Conservation (phyloP, 179 eudicot species). For the Beta corolliflora region DNA sequence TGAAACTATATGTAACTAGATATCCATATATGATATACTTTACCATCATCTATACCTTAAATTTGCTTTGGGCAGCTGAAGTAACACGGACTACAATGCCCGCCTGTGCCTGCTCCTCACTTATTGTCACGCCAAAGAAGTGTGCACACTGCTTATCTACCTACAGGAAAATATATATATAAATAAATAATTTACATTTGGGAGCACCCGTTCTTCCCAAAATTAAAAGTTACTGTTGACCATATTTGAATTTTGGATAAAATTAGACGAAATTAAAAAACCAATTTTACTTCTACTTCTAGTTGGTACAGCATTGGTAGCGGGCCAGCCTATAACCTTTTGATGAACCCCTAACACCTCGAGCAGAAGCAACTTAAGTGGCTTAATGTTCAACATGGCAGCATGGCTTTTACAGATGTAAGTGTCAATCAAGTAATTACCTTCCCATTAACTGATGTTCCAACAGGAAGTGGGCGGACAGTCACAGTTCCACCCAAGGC, state of each 20-base stretch:
- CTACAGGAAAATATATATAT: slow-evolving; percentile 38
- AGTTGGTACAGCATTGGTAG: not conserved
- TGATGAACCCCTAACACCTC: not conserved
- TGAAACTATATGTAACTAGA: slow-evolving; percentile 6
- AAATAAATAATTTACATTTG: not conserved
- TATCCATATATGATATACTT: not conserved
- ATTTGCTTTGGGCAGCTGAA: slow-evolving; percentile 97
- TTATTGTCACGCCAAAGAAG: slow-evolving; percentile 92
- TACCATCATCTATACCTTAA: slow-evolving; percentile 58
- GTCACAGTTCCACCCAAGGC: slow-evolving; percentile 94
- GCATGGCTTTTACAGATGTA: not conserved
- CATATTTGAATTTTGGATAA: not conserved
- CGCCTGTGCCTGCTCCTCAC: slow-evolving; percentile 84
- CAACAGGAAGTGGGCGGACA: slow-evolving; percentile 86
- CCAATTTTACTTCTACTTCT: not conserved
- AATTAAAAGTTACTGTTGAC: not conserved
- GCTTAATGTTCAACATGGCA: not conserved
- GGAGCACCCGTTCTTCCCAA: not conserved
- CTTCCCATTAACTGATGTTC: slow-evolving; percentile 97
- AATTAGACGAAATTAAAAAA: not conserved
- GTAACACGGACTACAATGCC: slow-evolving; percentile 94
- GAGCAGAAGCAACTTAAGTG: not conserved
- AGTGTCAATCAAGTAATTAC: slow-evolving; percentile 37
- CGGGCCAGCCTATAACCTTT: not conserved
- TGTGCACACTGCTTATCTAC: slow-evolving; percentile 97